Evolutionary conservation across 2,329 filamentous ascomycete genomes (phyloP).

Genomic region (Penicillium sp.): DNA sequence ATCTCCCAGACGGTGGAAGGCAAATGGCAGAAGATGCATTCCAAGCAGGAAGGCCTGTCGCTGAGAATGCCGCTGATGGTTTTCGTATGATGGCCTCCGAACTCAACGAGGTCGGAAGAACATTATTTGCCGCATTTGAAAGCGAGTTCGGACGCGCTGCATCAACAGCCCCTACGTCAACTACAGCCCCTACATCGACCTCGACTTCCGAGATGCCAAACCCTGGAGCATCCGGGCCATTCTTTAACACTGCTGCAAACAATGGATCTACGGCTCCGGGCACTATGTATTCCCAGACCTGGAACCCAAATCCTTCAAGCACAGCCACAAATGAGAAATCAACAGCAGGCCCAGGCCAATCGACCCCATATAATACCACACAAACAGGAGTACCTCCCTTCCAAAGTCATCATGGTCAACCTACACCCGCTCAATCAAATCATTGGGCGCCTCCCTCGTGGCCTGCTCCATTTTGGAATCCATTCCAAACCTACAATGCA

Average conservation of each 20-base stretch:
- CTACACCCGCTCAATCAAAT: not conserved
- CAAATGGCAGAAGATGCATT: slow-evolving; percentile 39
- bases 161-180: slow-evolving; percentile 5
- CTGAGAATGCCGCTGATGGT: slow-evolving; percentile 39
- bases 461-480: not conserved
- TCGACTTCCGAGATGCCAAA: slow-evolving; percentile 5
- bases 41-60: slow-evolving; percentile 37
- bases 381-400: not conserved
- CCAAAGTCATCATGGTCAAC: not conserved
- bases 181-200: slow-evolving; percentile 2
- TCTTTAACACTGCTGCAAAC: not conserved
- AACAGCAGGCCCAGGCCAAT: not conserved
- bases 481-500: not conserved
- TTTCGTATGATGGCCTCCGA: slow-evolving; percentile 45
- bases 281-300: not conserved
- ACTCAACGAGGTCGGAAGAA: slow-evolving; percentile 41
- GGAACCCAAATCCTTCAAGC: not conserved
- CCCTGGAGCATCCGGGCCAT: not conserved
- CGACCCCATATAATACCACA: not conserved
- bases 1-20: slow-evolving; percentile 37
- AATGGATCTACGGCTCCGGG: not conserved
- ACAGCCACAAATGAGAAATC: slow-evolving; percentile 3
- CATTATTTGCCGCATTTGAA: slow-evolving; percentile 41
- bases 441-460: not conserved
- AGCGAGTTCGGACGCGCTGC: slow-evolving; percentile 31